Evolutionary conservation across 257 asterid species (phyloP).

Genomic region (Perilla frutescens): DNA sequence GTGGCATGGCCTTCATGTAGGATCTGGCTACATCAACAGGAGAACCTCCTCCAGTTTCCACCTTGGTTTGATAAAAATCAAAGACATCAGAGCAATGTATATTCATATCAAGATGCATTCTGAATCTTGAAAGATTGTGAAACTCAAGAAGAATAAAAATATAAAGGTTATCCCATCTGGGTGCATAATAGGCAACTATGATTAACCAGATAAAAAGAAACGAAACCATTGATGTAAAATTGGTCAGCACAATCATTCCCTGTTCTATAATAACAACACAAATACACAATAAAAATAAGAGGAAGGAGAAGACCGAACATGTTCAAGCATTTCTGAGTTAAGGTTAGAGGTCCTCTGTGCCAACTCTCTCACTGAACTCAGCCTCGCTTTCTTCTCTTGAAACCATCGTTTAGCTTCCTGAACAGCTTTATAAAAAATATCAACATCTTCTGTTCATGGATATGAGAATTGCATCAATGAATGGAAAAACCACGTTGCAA

Average conservation of each 20-base stretch:
- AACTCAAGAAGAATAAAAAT: conserved; percentile 19
- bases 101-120: conserved; percentile 29
- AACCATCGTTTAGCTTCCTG: conserved; percentile 81
- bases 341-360: conserved; percentile 42
- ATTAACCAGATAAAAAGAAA: not conserved
- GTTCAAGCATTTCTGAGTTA: conserved; percentile 39
- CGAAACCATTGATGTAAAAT: conserved; percentile 17
- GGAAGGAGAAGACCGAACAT: conserved; percentile 45
- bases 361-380: conserved; percentile 51
- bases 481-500: conserved; percentile 13
- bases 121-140: conserved; percentile 23
- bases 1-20: conserved; percentile 75
- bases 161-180: conserved; percentile 9
- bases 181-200: conserved; percentile 1
- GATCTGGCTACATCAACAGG: conserved; percentile 79
- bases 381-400: conserved; percentile 65
- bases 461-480: conserved; percentile 26
- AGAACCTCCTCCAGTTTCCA: conserved; percentile 62
- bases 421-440: conserved; percentile 55
- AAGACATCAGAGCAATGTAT: conserved; percentile 30
- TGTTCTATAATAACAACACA: conserved; percentile 1
- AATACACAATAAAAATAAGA: conserved; percentile 1
- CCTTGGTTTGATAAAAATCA: conserved; percentile 45
- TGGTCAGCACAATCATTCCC: not conserved
- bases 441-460: conserved; percentile 54